Base-by-base conservation (phyloP, 768 basidiomycete species). In the Lactifluus piperatus region DNA sequence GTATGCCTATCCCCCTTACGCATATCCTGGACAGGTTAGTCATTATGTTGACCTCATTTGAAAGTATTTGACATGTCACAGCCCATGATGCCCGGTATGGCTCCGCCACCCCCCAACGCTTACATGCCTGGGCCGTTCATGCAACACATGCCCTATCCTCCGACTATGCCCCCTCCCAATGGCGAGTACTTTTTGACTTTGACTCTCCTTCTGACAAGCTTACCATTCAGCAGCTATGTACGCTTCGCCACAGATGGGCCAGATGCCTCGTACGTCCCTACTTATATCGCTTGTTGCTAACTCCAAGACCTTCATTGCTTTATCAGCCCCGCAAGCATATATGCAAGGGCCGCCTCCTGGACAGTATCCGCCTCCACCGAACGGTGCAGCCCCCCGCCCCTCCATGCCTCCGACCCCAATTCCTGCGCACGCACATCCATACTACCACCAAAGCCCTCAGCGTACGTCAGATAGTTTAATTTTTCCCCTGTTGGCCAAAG, bases 381-480 rank as follows among this genome's bases (percentile, higher is more conserved):
- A 88, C 65, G 86, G 86, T 47, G 81, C 81, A 32, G 88, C 81
- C 39, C 88, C 85, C 18, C 81, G 90, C 62, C 90, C 87, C 26
- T 91, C 90, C 16, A 90, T 92, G 86, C 91, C 91, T n/a, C 88
- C 91, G 9, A 91, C 90, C 9, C 91, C 91, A 2, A 89, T 92
- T 63, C 91, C 88, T 14, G 78, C 86, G 43, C 90, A 91, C 68
- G 86, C 91, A 27, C 89, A 91, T 66, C 81, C 86, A 71, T 91
- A 91, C 71, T 92, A 92, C 69, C 88, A 91, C 68, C 91, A 91
- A 68, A 91, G 89, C 69, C 91, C 91, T 58, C 91, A 93, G 75
- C 73, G 91, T 93, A 78, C 47, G 79, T 69, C 32, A 37, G 18
- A 52, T 54, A 37, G 48, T 58, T 45, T 47, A 16, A 51, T 61